Evolutionary conservation across 2,329 filamentous ascomycete genomes (phyloP).

Genomic region (Sporothrix pseudoabietina): DNA sequence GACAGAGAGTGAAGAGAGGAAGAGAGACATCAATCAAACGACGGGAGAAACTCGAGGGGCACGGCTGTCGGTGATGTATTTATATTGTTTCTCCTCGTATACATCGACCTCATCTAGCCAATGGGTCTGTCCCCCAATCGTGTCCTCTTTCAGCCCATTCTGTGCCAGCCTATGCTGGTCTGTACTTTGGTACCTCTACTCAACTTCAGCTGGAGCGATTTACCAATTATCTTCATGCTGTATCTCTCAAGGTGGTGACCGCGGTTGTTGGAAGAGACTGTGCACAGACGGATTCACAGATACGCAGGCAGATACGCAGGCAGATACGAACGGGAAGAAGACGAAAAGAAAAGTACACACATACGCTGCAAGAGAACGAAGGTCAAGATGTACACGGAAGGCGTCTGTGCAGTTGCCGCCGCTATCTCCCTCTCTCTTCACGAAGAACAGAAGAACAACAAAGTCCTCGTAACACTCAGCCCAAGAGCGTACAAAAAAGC

Average conservation of each 20-base stretch:
- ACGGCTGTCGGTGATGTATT: not conserved
- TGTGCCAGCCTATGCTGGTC: not conserved
- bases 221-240: not conserved
- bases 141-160: not conserved
- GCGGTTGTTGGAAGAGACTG: not conserved
- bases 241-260: not conserved
- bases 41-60: not conserved
- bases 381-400: not conserved
- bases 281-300: not conserved
- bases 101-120: not conserved
- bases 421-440: not conserved
- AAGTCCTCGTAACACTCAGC: constrained; percentile 6
- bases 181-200: not conserved
- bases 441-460: not conserved
- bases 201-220: not conserved
- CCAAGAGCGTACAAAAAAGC: not conserved
- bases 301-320: not conserved
- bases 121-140: not conserved
- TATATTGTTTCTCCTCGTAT: not conserved
- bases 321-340: not conserved
- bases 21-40: not conserved
- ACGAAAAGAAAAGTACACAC: not conserved
- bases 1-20: not conserved
- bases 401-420: not conserved
- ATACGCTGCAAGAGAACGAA: not conserved